Evolutionary conservation across 73 alveolate species (phyloP).

Genomic region (Effrenium voratum): DNA sequence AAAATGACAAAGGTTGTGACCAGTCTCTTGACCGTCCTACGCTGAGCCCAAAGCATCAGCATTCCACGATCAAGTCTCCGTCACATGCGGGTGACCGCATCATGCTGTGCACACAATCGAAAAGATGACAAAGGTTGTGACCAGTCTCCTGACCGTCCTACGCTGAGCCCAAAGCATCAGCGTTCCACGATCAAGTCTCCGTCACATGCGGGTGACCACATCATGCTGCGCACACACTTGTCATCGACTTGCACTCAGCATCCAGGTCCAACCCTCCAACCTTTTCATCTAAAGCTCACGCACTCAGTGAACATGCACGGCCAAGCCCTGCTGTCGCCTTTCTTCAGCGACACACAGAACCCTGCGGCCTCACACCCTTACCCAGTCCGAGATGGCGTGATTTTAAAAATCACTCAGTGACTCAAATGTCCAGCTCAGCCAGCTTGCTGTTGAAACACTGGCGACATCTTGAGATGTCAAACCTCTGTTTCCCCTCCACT

Average conservation of each 20-base stretch:
- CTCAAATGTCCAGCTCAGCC: no score
- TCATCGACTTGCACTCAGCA: no score
- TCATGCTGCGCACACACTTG: no score
- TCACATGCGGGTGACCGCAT: no score
- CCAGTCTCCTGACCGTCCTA: background rate
- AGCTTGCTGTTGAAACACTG: constrained; percentile 13
- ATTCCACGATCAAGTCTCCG: no score
- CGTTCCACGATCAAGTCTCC: no score
- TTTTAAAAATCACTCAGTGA: no score
- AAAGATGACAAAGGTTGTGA: background rate
- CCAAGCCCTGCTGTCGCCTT: background rate
- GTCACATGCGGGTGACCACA: no score
- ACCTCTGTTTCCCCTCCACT: background rate
- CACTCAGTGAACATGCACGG: background rate
- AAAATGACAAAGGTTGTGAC: background rate
- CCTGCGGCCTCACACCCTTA: background rate
- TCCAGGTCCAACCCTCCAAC: background rate
- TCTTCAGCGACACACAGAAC: background rate
- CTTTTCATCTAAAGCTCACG: background rate
- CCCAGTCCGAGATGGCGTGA: background rate
- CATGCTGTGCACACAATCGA: background rate
- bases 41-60: no score
- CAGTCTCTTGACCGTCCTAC: background rate
- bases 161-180: no score
- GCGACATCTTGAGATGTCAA: background rate